phyloP scores from a whole-genome alignment of 805 yeast species.

The Barnettozyma wickerhamii region DNA sequence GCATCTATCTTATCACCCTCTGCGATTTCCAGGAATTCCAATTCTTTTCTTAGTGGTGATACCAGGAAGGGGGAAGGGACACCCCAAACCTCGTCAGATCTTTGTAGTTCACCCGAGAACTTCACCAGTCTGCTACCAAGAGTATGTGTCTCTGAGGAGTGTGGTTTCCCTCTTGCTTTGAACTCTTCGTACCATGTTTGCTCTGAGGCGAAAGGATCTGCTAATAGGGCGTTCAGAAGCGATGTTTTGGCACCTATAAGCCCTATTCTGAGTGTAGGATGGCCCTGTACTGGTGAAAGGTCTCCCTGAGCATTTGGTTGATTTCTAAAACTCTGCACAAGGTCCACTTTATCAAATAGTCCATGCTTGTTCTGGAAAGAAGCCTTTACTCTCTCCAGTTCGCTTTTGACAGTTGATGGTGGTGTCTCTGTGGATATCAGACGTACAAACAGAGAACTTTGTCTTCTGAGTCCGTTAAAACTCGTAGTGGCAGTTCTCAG shows the following conservation, averaged over 20 bases:
- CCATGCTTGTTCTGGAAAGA: conserved; percentile 23
- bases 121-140: conserved; percentile 13
- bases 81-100: conserved; percentile 14
- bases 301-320: too few relatives aligned
- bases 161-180: conserved; percentile 6
- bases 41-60: background rate
- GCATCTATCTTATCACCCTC: background rate
- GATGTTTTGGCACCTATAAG: conserved; percentile 22
- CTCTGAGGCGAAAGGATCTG: conserved; percentile 30
- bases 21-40: conserved; percentile 27
- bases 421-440: background rate
- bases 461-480: too few relatives aligned
- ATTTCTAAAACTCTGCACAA: too few relatives aligned
- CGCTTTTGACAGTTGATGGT: background rate
- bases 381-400: conserved; percentile 13
- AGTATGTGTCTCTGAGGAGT: background rate
- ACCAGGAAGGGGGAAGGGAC: conserved; percentile 28
- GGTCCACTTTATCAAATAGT: conserved; percentile 24
- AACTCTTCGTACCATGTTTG: conserved; percentile 27
- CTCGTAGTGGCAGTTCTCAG: too few relatives aligned
- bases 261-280: conserved; percentile 31
- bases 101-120: conserved; percentile 21
- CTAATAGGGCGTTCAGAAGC: conserved; percentile 26
- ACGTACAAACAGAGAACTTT: background rate
- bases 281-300: too few relatives aligned